Conservation (phyloP, 108 stramenopile genomes). For the Nitzschia putrida region DNA sequence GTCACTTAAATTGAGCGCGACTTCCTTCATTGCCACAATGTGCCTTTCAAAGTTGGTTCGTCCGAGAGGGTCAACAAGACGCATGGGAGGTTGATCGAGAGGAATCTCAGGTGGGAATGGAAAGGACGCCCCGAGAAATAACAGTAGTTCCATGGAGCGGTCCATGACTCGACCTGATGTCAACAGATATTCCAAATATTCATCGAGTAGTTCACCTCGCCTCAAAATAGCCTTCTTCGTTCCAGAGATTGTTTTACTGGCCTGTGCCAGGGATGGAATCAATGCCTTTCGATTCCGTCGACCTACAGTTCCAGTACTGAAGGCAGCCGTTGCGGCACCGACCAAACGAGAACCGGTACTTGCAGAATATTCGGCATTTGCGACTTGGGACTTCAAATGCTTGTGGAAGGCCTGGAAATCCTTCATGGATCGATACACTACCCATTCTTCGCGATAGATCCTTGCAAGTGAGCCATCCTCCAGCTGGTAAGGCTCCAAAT, state of each 20-base stretch:
- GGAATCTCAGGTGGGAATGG: slow-evolving; percentile 54
- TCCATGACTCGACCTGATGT: slow-evolving; percentile 59
- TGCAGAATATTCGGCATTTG: slow-evolving; percentile 62
- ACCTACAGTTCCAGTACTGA: slow-evolving; percentile 41
- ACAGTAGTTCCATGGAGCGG: slow-evolving; percentile 69
- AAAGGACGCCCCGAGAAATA: slow-evolving; percentile 76
- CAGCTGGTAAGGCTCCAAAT: slow-evolving; percentile 27
- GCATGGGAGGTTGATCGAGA: slow-evolving; percentile 18
- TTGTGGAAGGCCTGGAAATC: slow-evolving; percentile 86
- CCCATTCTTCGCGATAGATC: slow-evolving; percentile 70
- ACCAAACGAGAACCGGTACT: slow-evolving; percentile 66
- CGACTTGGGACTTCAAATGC: slow-evolving; percentile 75
- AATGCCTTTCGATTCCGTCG: slow-evolving; percentile 54
- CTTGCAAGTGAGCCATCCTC: slow-evolving; percentile 29
- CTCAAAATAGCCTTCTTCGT: slow-evolving; percentile 67
- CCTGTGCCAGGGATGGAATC: slow-evolving; percentile 76
- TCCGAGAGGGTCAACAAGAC: slow-evolving; percentile 51
- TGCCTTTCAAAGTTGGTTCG: slow-evolving; percentile 39
- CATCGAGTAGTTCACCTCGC: slow-evolving; percentile 65
- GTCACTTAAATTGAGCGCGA: neutral
- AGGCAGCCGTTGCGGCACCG: slow-evolving; percentile 73
- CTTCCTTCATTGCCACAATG: slow-evolving; percentile 19
- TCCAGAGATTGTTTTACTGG: slow-evolving; percentile 63
- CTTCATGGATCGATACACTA: slow-evolving; percentile 71
- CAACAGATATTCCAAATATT: slow-evolving; percentile 71